phyloP scores from a whole-genome alignment of 2,329 filamentous ascomycete species.

The Fusarium sp. region DNA sequence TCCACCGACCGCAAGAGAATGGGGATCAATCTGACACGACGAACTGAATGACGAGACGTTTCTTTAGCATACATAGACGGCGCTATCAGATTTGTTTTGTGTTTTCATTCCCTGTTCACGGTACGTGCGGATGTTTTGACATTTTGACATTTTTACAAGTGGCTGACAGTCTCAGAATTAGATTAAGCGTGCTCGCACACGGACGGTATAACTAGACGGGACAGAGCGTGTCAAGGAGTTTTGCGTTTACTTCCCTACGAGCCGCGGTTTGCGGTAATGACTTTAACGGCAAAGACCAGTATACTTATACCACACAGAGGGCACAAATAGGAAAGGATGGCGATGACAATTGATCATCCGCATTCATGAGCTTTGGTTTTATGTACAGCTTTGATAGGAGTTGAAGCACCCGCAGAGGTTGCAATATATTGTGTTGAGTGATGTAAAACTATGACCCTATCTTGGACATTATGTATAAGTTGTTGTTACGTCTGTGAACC shows the following conservation, averaged over 20 bases:
- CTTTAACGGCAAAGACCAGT: constrained; percentile 39
- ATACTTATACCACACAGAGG: constrained; percentile 33
- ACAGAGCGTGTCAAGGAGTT: constrained; percentile 36
- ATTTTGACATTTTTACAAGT: neutral
- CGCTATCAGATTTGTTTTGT: constrained; percentile 25
- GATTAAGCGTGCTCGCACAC: constrained; percentile 24
- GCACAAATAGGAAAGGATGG: constrained; percentile 27
- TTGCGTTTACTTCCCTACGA: constrained; percentile 25
- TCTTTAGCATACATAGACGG: constrained; percentile 27
- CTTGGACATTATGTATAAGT: neutral
- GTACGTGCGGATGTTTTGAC: constrained; percentile 14
- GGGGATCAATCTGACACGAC: constrained; percentile 36
- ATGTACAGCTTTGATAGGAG: constrained; percentile 25
- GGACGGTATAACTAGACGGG: constrained; percentile 33
- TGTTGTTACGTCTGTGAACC: neutral
- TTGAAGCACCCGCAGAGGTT: constrained; percentile 4
- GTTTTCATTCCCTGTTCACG: constrained; percentile 31
- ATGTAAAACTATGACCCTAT: neutral
- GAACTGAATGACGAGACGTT: constrained; percentile 35
- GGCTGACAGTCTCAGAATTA: constrained; percentile 29
- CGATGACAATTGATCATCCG: constrained; percentile 21
- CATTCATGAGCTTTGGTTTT: constrained; percentile 31
- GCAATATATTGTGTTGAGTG: constrained; percentile 16
- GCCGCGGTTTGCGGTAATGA: constrained; percentile 34
- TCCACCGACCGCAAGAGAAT: constrained; percentile 46